Base-by-base conservation (phyloP, 306 rosid species). In the Astragalus membranaceus region DNA sequence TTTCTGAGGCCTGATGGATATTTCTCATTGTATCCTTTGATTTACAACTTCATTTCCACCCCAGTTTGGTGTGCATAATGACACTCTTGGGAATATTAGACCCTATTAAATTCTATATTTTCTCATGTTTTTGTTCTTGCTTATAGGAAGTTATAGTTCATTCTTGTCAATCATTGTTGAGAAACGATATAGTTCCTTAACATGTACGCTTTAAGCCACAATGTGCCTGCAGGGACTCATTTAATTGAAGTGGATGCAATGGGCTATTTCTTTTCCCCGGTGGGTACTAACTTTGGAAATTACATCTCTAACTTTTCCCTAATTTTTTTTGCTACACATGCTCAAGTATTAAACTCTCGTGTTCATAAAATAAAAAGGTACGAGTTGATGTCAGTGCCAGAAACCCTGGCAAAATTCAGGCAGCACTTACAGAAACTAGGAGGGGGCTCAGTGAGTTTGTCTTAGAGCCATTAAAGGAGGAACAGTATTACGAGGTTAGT, bases 351-450 rank as follows among this genome's bases (percentile, higher is more conserved):
- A 12, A 36, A 16, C 26, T 69, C 1, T 51, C 63, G 20, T 44
- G 33, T 57, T 72, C 17, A n/a, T 70, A 30, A 39, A n/a, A 7
- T 26, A 51, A 54, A 60, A 64, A 95, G 99, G 96, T 95, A 70
- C 91, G 99, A 59, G 97, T 95, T 79, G 99, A 95, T 85, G 97
- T 95, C 70, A 95, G 99, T 76, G 97, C 99, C 63, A 83, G 97
- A 86, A 78, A 87, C 77, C 97, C 96, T 1, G 99, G 99, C 32
- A 95, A 95, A 80, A 86, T 95, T 83, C 99, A 91, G 86, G 97
- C 96, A 26, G 92, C 99, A 13, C 70, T 89, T 82, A 95, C 97
- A 17, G 99, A 95, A 85, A 95, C 67, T 72, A 86, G 97, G 85
- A 88, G 88, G 79, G 88, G 83, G 60, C 83, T 95, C 14, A 77